These are phyloP conservation scores for Saitozyma sp. DNA, from an alignment of 768 basidiomycete species.

Conservation along the genomic window DNA sequence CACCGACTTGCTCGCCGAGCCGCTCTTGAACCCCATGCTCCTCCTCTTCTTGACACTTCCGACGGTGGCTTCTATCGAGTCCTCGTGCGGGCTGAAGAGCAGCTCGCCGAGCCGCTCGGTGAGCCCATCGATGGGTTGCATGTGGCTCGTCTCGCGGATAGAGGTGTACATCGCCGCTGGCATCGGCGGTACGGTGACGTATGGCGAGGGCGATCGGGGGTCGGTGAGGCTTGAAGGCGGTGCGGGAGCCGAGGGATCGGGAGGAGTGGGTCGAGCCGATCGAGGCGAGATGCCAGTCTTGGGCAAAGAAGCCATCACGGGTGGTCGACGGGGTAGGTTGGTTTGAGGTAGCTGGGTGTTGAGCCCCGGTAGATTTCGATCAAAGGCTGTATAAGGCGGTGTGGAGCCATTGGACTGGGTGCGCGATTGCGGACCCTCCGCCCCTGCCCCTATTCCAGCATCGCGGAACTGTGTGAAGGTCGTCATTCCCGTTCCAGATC, in stretches of 20 bases:
- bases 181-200: constrained; percentile 4
- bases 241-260: constrained; percentile 1
- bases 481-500: too few species aligned
- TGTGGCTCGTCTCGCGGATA: background rate
- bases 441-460: background rate
- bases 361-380: background rate
- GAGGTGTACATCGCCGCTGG: constrained; percentile 8
- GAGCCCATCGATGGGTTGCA: constrained; percentile 28
- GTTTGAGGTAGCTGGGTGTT: background rate
- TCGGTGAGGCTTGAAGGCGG: constrained; percentile 5
- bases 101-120: constrained; percentile 42
- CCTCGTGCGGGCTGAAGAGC: constrained; percentile 22
- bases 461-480: too few species aligned
- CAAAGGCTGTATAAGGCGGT: background rate
- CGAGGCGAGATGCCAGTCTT: background rate
- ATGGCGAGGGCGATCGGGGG: constrained; percentile 2
- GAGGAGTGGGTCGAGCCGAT: background rate
- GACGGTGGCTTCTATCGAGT: too few species aligned
- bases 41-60: constrained; percentile 6
- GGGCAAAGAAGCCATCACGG: background rate
- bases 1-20: background rate
- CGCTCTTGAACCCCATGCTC: constrained; percentile 1
- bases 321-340: too few species aligned
- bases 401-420: background rate
- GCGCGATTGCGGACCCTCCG: constrained; percentile 1